These are phyloP conservation scores for Apiospora marii DNA, from an alignment of 2,329 filamentous ascomycete genomes.

Conservation along the genomic window DNA sequence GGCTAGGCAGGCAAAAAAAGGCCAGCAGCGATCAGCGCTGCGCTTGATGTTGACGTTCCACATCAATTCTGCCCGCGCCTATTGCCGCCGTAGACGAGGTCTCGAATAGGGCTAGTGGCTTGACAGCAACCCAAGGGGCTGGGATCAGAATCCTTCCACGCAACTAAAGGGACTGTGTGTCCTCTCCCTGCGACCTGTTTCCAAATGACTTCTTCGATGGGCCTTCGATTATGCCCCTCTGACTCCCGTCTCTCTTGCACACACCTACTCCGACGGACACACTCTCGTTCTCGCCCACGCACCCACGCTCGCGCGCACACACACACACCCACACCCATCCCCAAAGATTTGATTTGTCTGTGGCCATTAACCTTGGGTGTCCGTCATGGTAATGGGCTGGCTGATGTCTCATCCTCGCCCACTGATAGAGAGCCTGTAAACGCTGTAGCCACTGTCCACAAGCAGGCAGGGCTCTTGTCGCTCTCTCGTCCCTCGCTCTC, in stretches of 20 bases:
- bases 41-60: conserved; percentile 13
- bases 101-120: conserved; percentile 6
- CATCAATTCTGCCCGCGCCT: conserved; percentile 5
- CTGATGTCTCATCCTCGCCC: conserved; percentile 13
- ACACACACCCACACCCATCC: background rate
- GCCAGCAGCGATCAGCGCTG: background rate
- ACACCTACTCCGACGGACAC: background rate
- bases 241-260: background rate
- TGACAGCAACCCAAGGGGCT: conserved; percentile 17
- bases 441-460: background rate
- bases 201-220: conserved; percentile 4
- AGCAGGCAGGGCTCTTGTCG: conserved; percentile 1
- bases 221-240: background rate
- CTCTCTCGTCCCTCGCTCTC: background rate
- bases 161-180: conserved; percentile 5
- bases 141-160: conserved; percentile 1
- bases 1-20: background rate
- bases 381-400: conserved; percentile 8
- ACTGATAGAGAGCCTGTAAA: conserved; percentile 13
- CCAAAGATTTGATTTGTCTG: conserved; percentile 23
- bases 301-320: background rate
- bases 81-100: conserved; percentile 12
- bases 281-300: background rate
- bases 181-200: background rate
- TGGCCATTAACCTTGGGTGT: conserved; percentile 11